phyloP scores from a whole-genome alignment of 371 early-diverging fungal genomes.

The Rhizopus delemar region DNA sequence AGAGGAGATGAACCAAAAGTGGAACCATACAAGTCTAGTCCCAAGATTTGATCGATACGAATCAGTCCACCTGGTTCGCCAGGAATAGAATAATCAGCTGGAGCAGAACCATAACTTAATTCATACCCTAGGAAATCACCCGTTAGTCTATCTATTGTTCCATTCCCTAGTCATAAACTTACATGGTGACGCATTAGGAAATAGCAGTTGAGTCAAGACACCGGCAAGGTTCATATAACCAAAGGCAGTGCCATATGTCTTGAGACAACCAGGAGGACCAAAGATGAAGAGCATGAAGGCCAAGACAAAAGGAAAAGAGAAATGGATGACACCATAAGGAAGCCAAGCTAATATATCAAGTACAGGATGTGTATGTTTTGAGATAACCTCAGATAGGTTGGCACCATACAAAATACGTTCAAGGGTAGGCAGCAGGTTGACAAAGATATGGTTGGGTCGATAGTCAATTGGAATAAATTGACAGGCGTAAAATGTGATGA shows the following conservation, averaged over 20 bases:
- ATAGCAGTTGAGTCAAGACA: slow-evolving; percentile 67
- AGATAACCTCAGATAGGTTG: slow-evolving; percentile 66
- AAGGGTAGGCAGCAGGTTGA: slow-evolving; percentile 64
- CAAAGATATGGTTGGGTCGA: slow-evolving; percentile 66
- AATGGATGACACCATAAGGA: slow-evolving; percentile 77
- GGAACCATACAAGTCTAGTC: slow-evolving; percentile 62
- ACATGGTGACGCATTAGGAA: slow-evolving; percentile 79
- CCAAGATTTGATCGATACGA: slow-evolving; percentile 72
- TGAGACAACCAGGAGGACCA: slow-evolving; percentile 56
- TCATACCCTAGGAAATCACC: slow-evolving; percentile 57
- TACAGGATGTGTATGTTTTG: slow-evolving; percentile 48
- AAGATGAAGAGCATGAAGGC: slow-evolving; percentile 47
- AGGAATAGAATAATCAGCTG: slow-evolving; percentile 69
- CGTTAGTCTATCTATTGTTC: neutral
- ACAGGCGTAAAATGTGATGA: slow-evolving; percentile 64
- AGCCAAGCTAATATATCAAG: slow-evolving; percentile 73
- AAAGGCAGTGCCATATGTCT: slow-evolving; percentile 61
- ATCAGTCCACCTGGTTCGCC: slow-evolving; percentile 74
- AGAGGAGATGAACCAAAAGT: slow-evolving; percentile 71
- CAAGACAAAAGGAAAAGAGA: slow-evolving; percentile 63
- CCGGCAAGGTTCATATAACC: slow-evolving; percentile 75
- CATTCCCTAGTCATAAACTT: slow-evolving; percentile 21
- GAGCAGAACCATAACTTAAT: slow-evolving; percentile 55
- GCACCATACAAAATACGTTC: slow-evolving; percentile 72
- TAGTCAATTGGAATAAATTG: slow-evolving; percentile 62